Evolutionary conservation across 1,139 yeast genomes (phyloP), one percentile per base, ranked within the genome.

Genomic region (Saccharomyces hybrid): DNA sequence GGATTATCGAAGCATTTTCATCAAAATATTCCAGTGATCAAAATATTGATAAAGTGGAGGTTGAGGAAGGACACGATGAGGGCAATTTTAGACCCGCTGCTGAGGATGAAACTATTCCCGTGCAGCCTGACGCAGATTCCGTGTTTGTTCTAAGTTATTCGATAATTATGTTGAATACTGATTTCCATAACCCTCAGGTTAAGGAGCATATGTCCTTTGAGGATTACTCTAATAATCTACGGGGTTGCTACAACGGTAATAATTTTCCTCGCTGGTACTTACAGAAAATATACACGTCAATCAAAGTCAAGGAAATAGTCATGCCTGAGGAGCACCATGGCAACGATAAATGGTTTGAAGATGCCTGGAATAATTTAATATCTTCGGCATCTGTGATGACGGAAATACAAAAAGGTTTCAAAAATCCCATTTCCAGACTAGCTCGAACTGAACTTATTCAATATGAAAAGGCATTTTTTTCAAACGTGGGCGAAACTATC

Each of bases 251-350:
- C 64, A 84, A 84, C 61, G 73, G 73, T 23, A 78, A 80, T 47
- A 91, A 90, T 70, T 90, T 87, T 71, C 95, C 95, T 1, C 81
- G 78, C 48, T 86, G 93, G 90, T 89, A 88, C 63, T 75, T 91
- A 60, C 81, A 84, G 52, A 86, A 81, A 60, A 88, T 91, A 42
- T 93, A 86, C 70, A 74, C 77, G 44, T 86, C 95, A 1, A 90
- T 93, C 55, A 80, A 81, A 60, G 88, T 85, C 52, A 80, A 87
- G 52, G 99, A 93, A 70, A 91, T 93, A 59, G 88, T 93, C 54
- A 88, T 93, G 90, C 98, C 98, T 0, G 98, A 91, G 62, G 99
- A 93, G 67, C 97, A 90, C 63, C 89, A 85, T 65, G 84, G 82
- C 25, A 79, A 86, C 2, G 83, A 83, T 52, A 89, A 86, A 64